Evolutionary conservation across 331 rosid genomes (phyloP), one percentile per base, ranked within the genome.

Genomic region (Quercus phellos): DNA sequence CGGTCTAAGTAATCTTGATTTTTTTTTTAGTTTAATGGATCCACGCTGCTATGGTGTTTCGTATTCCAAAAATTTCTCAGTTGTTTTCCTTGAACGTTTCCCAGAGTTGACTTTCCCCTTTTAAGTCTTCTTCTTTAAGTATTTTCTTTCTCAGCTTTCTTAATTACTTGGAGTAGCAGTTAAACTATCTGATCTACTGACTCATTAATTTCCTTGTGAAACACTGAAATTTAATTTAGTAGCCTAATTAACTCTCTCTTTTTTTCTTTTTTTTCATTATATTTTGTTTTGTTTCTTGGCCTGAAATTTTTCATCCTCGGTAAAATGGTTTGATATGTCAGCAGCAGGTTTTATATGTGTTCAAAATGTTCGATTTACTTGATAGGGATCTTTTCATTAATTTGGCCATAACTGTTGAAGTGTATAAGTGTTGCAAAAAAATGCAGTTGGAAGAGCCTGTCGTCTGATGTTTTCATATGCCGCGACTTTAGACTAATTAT

Each of bases 141-240:
- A 5, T 59, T 63, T 63, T 63, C 38, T 63, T 63, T 63, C n/a
- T 13, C 43, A 1, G 69, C 43, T 61, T 73, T 70, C 4, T 68
- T 29, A 76, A 10, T 54, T 38, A 19, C 60, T 55, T 74, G 4
- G 11, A 46, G 77, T 53, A 54, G 51, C 64, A 59, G 63, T 26
- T 74, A 46, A 61, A 14, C 43, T 75, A 24, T 75, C 35, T 14
- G 35, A 43, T 70, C 56, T 21, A 22, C 17, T 70, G 34, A 53
- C 55, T 46, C 56, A 38, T 43, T 16, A 2, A 24, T 55, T 29
- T 53, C 2, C 0, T 27, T 30, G 4, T 17, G 26, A 16, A 27
- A 69, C 69, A 67, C 14, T 74, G 67, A 70, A 74, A 9, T 61
- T 81, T 80, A 78, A 51, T 55, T 14, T 22, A 14, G 60, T 55